A percentile compares a stretch with the other conserved stretches of the same genome.
Conservation (phyloP, 306 rosid species). For the Abrus pulchellus region DNA sequence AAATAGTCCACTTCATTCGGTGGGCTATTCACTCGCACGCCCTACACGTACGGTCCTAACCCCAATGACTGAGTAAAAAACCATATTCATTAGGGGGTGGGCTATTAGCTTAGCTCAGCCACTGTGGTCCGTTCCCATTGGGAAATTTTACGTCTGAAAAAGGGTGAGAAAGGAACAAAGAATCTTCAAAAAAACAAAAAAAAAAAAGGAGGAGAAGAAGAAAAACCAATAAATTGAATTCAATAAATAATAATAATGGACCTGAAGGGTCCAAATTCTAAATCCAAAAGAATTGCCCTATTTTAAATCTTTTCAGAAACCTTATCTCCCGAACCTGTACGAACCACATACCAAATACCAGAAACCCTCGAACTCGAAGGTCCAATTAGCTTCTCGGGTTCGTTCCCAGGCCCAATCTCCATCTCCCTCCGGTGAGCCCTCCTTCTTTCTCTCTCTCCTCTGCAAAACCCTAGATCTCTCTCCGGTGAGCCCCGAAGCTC, state of each 20-base stretch:
- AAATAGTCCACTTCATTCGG: slow-evolving; percentile 40
- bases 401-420: slow-evolving; percentile 82
- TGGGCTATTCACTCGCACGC: slow-evolving; percentile 51
- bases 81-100: slow-evolving; percentile 8
- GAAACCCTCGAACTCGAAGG: slow-evolving; percentile 55
- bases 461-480: slow-evolving; percentile 83
- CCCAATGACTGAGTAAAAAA: not conserved
- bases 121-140: slow-evolving; percentile 47
- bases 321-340: slow-evolving; percentile 52
- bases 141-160: not conserved
- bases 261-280: slow-evolving; percentile 62
- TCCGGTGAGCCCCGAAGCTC: slow-evolving; percentile 57
- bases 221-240: not conserved
- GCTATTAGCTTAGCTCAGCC: slow-evolving; percentile 17
- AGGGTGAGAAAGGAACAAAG: not conserved
- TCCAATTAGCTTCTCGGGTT: slow-evolving; percentile 94
- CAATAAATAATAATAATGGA: slow-evolving; percentile 62
- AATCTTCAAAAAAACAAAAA: slow-evolving; percentile 1
- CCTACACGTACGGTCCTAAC: slow-evolving; percentile 28
- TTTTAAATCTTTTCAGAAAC: slow-evolving; percentile 44
- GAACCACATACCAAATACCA: slow-evolving; percentile 33
- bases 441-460: slow-evolving; percentile 46
- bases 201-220: not conserved
- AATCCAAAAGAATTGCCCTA: slow-evolving; percentile 45
- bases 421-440: slow-evolving; percentile 52